Base-by-base conservation (phyloP, 2,329 filamentous ascomycete genomes). In the Alternaria tenuissima region DNA sequence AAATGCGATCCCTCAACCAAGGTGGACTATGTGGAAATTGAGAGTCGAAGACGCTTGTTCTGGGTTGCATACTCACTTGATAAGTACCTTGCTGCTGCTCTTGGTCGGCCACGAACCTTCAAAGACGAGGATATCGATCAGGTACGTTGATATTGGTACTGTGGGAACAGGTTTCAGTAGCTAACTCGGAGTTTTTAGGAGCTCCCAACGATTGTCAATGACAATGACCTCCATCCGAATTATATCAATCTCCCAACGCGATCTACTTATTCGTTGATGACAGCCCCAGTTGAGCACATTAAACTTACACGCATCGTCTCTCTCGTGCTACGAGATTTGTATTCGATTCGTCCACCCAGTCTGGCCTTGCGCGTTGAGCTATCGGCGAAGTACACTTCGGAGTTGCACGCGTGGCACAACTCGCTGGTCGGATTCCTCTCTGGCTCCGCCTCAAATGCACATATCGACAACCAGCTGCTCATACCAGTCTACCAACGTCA, bases 81-180 rank as follows among this genome's bases (percentile, higher is more conserved):
- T 68, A 87, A 86, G 52, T 89, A 89, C 57, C 77, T 90, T 1
- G 85, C 86, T 24, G 85, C 88, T n/a, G 85, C 88, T 18, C 83
- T 89, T 30, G 88, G 88, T 0, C 80, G 88, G 6, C 88, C 88
- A 1, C 75, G 86, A 7, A 81, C 87, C 14, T 85, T 88, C 26
- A 87, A 88, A 49, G 87, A 89, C 44, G 85, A 88, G 34, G 86
- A 89, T 52, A 87, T 88, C 48, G 87, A 89, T 53, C 87, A 89
- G 60, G 83, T 85, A n/a, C 77, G 60, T 18, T 30, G 18, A 22
- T 5, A n/a, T n/a, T 7, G 30, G 7, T 6, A 26, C 34, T 16
- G 6, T 22, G 14, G 38, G 11, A 7, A 7, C 4, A 12, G 20
- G 5, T 36, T 36, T 12, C 34, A 20, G n/a, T 32, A 20, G 9